These are phyloP conservation scores for Leishmania aethiopica DNA, from an alignment of 208 protist species.

Conservation along the genomic window DNA sequence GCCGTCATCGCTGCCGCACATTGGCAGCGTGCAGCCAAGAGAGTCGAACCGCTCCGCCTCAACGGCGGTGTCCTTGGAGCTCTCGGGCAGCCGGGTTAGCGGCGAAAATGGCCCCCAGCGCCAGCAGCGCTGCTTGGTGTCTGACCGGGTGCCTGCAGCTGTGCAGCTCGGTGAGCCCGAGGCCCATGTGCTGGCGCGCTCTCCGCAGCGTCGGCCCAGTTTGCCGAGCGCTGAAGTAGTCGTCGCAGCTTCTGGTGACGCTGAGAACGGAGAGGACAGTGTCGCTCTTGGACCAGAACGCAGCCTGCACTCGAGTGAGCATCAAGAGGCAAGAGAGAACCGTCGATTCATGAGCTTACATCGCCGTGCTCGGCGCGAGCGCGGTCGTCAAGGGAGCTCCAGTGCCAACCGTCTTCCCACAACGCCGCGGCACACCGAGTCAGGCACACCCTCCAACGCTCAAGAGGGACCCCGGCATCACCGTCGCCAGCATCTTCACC, in stretches of 20 bases:
- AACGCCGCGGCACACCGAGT: not conserved
- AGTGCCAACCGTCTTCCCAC: not conserved
- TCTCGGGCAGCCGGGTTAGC: not conserved
- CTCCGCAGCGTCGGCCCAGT: not conserved
- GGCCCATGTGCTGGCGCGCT: not conserved
- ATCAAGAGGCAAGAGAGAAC: not conserved
- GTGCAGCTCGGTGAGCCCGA: not conserved
- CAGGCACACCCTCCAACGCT: not conserved
- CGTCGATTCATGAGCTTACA: conserved; percentile 7
- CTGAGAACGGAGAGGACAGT: not conserved
- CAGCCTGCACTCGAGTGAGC: not conserved
- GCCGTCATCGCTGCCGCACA: not conserved
- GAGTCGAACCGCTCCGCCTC: not conserved
- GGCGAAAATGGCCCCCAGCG: not conserved
- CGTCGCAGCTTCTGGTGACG: not conserved
- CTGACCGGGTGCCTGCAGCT: not conserved
- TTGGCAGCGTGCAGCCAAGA: not conserved
- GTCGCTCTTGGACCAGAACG: not conserved
- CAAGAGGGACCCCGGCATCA: not conserved
- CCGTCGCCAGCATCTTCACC: not conserved
- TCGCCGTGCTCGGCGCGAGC: conserved; percentile 6
- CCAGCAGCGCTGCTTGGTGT: not conserved
- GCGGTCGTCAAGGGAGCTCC: not conserved
- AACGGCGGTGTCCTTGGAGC: not conserved
- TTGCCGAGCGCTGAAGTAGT: not conserved